These are phyloP conservation scores for Penicillium lagena DNA, from an alignment of 495 filamentous ascomycete genomes.

Conservation along the genomic window DNA sequence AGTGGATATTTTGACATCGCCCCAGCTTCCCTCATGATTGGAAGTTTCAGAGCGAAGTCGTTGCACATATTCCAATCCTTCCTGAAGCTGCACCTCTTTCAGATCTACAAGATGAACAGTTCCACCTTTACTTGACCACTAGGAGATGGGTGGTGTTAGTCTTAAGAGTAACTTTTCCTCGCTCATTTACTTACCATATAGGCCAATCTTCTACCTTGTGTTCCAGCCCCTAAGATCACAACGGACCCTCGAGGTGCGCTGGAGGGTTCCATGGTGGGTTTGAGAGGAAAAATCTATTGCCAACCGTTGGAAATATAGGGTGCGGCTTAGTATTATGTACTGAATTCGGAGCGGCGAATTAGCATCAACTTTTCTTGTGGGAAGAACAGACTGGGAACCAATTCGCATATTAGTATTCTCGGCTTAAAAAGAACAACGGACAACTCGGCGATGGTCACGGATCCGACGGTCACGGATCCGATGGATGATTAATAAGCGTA, in stretches of 20 bases:
- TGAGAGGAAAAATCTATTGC: too few species aligned
- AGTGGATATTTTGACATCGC: slow-evolving; percentile 10
- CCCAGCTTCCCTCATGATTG: slow-evolving; percentile 6
- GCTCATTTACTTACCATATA: slow-evolving; percentile 27
- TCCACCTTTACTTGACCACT: slow-evolving; percentile 32
- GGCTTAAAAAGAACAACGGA: too few species aligned
- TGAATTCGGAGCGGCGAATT: too few species aligned
- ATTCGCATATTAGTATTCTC: too few species aligned
- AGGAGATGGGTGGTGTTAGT: neutral
- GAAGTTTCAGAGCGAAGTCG: slow-evolving; percentile 11
- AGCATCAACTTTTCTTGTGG: too few species aligned
- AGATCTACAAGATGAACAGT: slow-evolving; percentile 25
- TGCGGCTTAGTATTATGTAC: too few species aligned
- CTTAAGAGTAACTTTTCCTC: neutral
- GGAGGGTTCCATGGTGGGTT: too few species aligned
- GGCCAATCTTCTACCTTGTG: slow-evolving; percentile 30
- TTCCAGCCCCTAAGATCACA: slow-evolving; percentile 30
- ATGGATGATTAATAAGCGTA: too few species aligned
- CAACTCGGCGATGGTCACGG: too few species aligned
- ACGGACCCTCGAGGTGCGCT: slow-evolving; percentile 1
- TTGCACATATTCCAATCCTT: slow-evolving; percentile 15
- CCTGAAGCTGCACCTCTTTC: slow-evolving; percentile 16
- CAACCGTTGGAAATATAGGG: too few species aligned
- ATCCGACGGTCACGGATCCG: too few species aligned
- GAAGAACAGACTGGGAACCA: too few species aligned